Percentiles rank a stretch among this genome's conserved stretches.
These are phyloP conservation scores for Salix brachista DNA, from an alignment of 345 rosid species.

Conservation along the genomic window DNA sequence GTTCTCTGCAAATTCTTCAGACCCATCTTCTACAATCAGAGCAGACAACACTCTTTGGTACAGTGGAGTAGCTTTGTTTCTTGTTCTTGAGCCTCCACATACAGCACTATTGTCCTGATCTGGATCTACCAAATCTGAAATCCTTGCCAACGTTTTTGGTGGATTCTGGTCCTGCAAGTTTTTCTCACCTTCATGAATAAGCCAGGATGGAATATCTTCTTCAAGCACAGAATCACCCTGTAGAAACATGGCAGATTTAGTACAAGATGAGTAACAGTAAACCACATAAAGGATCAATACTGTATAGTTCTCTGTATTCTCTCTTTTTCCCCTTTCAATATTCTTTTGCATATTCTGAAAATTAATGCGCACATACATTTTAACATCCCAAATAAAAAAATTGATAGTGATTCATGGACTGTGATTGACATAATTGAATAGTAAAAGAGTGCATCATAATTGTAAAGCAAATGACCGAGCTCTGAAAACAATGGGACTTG, in stretches of 20 bases:
- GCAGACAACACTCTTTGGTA: slow-evolving; percentile 58
- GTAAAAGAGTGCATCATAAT: background rate
- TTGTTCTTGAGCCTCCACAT: slow-evolving; percentile 21
- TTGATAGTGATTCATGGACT: background rate
- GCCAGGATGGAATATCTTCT: slow-evolving; percentile 24
- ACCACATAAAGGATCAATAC: background rate
- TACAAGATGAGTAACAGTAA: background rate
- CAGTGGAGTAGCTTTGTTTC: slow-evolving; percentile 35
- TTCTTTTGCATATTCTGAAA: no score
- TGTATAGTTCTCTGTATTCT: background rate
- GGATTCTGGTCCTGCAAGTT: slow-evolving; percentile 14
- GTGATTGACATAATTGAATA: background rate
- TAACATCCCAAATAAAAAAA: background rate
- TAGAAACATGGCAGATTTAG: slow-evolving; percentile 6
- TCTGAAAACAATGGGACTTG: background rate
- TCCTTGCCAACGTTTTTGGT: slow-evolving; percentile 8
- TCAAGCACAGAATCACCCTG: slow-evolving; percentile 28
- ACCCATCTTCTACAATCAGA: slow-evolving; percentile 48
- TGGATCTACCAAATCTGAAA: slow-evolving; percentile 18
- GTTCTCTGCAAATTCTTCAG: slow-evolving; percentile 33
- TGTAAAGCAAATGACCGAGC: background rate
- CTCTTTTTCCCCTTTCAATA: background rate
- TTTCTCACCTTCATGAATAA: slow-evolving; percentile 22
- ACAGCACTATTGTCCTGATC: slow-evolving; percentile 13
- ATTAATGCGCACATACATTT: no score